Base-by-base conservation (phyloP, 2,329 filamentous ascomycete species). In the Beauveria sp. region DNA sequence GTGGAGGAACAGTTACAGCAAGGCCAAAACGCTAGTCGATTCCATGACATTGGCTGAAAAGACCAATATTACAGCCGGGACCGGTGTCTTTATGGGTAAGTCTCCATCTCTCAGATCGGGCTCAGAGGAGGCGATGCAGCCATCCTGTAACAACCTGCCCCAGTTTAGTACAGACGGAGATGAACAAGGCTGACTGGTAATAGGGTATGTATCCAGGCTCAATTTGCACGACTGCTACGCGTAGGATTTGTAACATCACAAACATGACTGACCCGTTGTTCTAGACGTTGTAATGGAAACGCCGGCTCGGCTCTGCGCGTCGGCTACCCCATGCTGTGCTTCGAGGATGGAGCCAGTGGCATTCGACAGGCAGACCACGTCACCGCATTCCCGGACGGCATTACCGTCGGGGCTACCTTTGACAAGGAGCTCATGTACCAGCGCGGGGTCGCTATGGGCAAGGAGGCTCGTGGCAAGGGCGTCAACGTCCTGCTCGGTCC, bases 41-140 rank as follows among this genome's bases (percentile, higher is more conserved):
- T 82, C 85, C 53, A 90, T 93, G 89, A 93, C 89, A 0, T 74
- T 93, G 61, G 89, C 88, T 2, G 90, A 93, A 71, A 93, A 93
- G 75, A 87, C 88, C 3, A 93, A 92, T 69, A 80, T 92, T 57
- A 91, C 88, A 0, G 83, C 83, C 1, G 89, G 89, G 3, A 87
- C 83, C 1, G 89, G 89, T 1, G 80, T 87, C 48, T 88, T 80
- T 65, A 92, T 91, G 89, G 88, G 83, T 77, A 69, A 66, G 69
- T 67, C 18, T 28, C 14, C 8, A 20, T 6, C 2, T 40, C 56
- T 22, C 34, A 31, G 28, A 48, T 7, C 18, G 7, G 43, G 42
- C 24, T 46, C 46, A 22, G 10, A 5, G 3, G 34, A 45, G 24
- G 22, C 34, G 45, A 12, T 34, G 48, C 48, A 50, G 56, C 38